Evolutionary conservation across 345 rosid genomes (phyloP).

Genomic region (Turritis glabra): DNA sequence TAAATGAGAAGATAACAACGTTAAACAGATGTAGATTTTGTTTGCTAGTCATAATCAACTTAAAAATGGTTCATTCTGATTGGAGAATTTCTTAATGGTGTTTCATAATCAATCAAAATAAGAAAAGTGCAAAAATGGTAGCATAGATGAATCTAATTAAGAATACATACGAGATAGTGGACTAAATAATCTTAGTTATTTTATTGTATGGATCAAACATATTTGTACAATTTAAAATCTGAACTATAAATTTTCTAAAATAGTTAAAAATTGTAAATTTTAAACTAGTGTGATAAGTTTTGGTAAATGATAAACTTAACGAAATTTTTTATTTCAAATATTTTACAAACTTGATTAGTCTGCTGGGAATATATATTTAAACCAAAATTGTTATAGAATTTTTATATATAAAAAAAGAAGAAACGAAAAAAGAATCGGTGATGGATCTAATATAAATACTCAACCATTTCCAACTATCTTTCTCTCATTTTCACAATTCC

Average conservation of each 20-base stretch:
- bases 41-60: not conserved
- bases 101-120: not conserved
- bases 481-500: not conserved
- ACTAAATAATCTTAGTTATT: not conserved
- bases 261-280: too few species aligned
- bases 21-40: not conserved
- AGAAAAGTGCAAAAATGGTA: not conserved
- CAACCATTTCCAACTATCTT: slow-evolving; percentile 28
- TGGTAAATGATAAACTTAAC: not conserved
- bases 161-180: not conserved
- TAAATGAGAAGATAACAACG: not conserved
- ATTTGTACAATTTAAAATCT: not conserved
- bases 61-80: not conserved
- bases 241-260: not conserved
- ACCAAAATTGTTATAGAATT: not conserved
- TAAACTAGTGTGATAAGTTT: not conserved
- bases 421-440: not conserved
- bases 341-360: not conserved
- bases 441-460: slow-evolving; percentile 28
- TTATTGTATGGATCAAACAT: not conserved
- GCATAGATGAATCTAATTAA: not conserved
- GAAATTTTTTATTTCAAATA: not conserved
- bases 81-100: not conserved
- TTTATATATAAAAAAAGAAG: not conserved
- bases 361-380: not conserved